Base-by-base conservation (phyloP, 2,329 filamentous ascomycete genomes). In the Xylariaceae sp. region DNA sequence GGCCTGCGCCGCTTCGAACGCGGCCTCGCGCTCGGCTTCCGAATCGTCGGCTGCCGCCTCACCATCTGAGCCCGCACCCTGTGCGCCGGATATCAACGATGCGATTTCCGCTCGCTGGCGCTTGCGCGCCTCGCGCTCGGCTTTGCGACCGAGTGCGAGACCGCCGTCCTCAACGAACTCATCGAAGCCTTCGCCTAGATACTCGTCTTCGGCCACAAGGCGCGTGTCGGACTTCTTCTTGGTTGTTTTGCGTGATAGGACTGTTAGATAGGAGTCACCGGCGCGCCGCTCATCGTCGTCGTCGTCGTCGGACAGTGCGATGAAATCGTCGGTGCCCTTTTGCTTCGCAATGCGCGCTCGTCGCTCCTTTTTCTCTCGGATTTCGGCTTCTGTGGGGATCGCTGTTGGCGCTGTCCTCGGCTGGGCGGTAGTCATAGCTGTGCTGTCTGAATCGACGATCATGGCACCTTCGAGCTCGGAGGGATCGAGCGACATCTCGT, bases 151-250 rank as follows among this genome's bases (percentile, higher is more conserved):
- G 0, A 97, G 79, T 1, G 89, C 84, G 8, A 97, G 83, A 6
- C 85, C 84, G 7, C 89, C 91, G 70, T 96, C 90, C 47, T 94
- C 89, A 7, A 94, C 90, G 68, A 90, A 96, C 57, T 93, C 88
- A 61, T 97, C 93, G 67, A 96, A 97, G 0, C 92, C 92, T 75
- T 97, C 94, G 44, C 89, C 90, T 0, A 97, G 82, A 69, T 97
- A 91, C 71, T 97, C 93, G 67, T 97, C 93, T 39, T 97, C 92
- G 48, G 82, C 83, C 4, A 92, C 82, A 1, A 97, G 81, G 1
- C 93, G 83, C 4, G 88, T 89, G 62, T 92, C 82, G 55, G 81
- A 8, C 58, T 80, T 75, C 55, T 72, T 75, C 55, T 72, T 54
- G 30, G 42, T 72, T 53, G 78, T 74, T 37, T 79, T 77, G 1